These are phyloP conservation scores for Ophiocordyceps camponoti-rufipedis DNA, from an alignment of 2,329 filamentous ascomycete species.

Conservation along the genomic window DNA sequence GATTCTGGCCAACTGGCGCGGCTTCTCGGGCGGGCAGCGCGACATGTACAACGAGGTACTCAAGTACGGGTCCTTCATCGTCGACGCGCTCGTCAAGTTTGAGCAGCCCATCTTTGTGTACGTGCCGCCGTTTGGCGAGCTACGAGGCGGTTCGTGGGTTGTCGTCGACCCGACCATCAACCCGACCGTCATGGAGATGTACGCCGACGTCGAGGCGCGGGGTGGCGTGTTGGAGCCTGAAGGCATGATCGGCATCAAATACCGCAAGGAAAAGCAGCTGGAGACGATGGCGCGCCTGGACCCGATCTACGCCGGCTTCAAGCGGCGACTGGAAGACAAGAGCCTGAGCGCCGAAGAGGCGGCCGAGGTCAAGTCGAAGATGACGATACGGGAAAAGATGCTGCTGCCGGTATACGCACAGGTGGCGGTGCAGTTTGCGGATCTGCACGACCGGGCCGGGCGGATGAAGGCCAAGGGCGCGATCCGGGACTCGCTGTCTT, in stretches of 20 bases:
- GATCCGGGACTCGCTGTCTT: constrained; percentile 68
- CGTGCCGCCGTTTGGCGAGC: constrained; percentile 89
- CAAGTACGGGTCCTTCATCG: constrained; percentile 98
- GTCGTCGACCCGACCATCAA: constrained; percentile 98
- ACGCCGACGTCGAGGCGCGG: constrained; percentile 84
- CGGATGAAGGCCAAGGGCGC: constrained; percentile 97
- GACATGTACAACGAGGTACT: constrained; percentile 99
- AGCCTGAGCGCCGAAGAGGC: constrained; percentile 56
- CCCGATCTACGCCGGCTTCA: constrained; percentile 62
- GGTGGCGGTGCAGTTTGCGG: constrained; percentile 91
- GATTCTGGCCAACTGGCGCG: constrained; percentile 99
- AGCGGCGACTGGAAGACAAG: constrained; percentile 49
- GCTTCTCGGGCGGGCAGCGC: constrained; percentile 97
- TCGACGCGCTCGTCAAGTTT: constrained; percentile 94
- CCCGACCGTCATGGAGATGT: constrained; percentile 96
- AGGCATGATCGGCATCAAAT: constrained; percentile 97
- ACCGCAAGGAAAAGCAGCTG: constrained; percentile 90
- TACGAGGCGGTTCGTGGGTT: constrained; percentile 98
- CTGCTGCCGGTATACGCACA: constrained; percentile 87
- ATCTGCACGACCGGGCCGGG: constrained; percentile 89
- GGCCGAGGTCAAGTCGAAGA: constrained; percentile 64
- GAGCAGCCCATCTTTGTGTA: constrained; percentile 98
- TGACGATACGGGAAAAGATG: constrained; percentile 69
- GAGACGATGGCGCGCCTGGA: constrained; percentile 95
- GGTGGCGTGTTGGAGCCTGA: constrained; percentile 96